phyloP scores from a whole-genome alignment of 2,329 filamentous ascomycete species.

The Aspergillus brunneoviolaceus region DNA sequence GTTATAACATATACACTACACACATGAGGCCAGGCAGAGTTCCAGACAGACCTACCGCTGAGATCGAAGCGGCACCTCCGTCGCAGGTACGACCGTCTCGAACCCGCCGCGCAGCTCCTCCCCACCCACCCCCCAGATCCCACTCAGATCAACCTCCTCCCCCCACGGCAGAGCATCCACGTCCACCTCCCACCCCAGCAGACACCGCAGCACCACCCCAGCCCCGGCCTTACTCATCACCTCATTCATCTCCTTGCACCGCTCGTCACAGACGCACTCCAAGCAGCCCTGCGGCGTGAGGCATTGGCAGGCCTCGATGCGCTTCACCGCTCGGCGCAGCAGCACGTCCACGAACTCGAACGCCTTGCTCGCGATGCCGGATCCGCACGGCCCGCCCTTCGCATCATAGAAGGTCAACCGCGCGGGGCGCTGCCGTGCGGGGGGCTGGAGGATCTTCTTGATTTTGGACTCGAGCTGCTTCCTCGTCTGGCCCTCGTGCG shows the following conservation, averaged over 20 bases:
- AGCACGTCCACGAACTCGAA: slow-evolving; percentile 88
- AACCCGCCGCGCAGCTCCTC: slow-evolving; percentile 66
- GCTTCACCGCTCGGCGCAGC: slow-evolving; percentile 69
- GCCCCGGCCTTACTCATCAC: slow-evolving; percentile 93
- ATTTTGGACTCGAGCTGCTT: background rate
- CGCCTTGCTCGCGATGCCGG: slow-evolving; percentile 85
- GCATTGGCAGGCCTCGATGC: slow-evolving; percentile 76
- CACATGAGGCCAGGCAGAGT: too few species aligned
- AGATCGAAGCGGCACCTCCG: slow-evolving; percentile 54
- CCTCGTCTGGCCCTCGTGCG: background rate
- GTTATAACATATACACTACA: too few species aligned
- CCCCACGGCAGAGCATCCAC: slow-evolving; percentile 84
- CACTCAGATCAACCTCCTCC: slow-evolving; percentile 63
- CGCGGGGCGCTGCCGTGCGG: slow-evolving; percentile 74
- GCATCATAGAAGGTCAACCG: slow-evolving; percentile 92
- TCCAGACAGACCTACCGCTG: background rate
- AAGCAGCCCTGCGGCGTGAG: slow-evolving; percentile 68
- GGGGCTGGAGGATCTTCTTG: slow-evolving; percentile 29
- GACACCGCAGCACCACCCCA: slow-evolving; percentile 72
- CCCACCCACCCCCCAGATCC: slow-evolving; percentile 69
- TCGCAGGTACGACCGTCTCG: slow-evolving; percentile 77
- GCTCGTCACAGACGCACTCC: slow-evolving; percentile 83
- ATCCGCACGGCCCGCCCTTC: slow-evolving; percentile 80
- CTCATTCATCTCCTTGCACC: slow-evolving; percentile 81
- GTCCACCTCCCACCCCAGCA: slow-evolving; percentile 77